These are phyloP conservation scores for Rosa lucieae DNA, from an alignment of 306 rosid genomes.

Conservation along the genomic window DNA sequence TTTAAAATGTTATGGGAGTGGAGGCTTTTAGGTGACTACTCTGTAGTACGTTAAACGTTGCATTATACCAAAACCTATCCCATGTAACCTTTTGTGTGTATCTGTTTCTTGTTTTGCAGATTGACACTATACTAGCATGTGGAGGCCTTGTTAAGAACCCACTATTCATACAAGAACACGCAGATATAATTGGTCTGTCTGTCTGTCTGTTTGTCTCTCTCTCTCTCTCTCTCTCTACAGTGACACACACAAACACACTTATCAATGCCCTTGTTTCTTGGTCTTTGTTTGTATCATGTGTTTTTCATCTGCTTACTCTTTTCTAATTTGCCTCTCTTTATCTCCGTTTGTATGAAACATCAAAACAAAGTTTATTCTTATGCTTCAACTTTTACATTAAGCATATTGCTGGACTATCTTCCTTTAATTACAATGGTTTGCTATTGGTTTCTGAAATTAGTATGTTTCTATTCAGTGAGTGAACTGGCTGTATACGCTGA, in stretches of 20 bases:
- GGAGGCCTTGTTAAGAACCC: conserved; percentile 93
- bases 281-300: not conserved
- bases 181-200: conserved; percentile 69
- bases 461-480: no score
- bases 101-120: conserved; percentile 43
- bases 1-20: no score
- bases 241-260: not conserved
- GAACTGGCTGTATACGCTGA: no score
- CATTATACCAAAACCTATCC: not conserved
- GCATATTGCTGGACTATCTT: no score
- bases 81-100: conserved; percentile 11
- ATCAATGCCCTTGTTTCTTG: not conserved
- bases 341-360: not conserved
- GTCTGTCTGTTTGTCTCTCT: conserved; percentile 6
- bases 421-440: no score
- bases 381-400: no score
- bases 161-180: conserved; percentile 88
- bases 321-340: not conserved
- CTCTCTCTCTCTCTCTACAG: conserved; percentile 21
- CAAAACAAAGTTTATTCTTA: not conserved
- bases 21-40: not conserved
- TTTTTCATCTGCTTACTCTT: not conserved
- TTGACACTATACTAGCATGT: conserved; percentile 84
- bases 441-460: no score
- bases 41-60: not conserved